Conservation (phyloP, 495 filamentous ascomycete genomes). For the Daldinia loculata region DNA sequence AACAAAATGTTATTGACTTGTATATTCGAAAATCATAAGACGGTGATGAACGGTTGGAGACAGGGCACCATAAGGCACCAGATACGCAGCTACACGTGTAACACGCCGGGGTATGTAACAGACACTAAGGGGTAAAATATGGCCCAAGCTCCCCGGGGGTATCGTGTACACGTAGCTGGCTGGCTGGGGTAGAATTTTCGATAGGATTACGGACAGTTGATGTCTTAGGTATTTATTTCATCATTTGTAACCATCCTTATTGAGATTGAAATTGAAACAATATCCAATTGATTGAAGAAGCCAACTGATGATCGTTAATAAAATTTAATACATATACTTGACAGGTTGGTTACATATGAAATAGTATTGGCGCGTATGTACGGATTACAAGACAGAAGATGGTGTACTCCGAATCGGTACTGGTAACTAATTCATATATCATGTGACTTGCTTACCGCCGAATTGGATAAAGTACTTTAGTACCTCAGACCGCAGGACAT, state of each 20-base stretch:
- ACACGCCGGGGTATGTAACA: slow-evolving; percentile 11
- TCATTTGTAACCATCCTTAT: neutral
- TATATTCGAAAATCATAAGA: slow-evolving; percentile 1
- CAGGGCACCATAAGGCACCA: slow-evolving; percentile 8
- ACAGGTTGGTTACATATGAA: neutral
- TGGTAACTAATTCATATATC: neutral
- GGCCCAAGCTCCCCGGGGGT: neutral
- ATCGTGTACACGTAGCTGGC: slow-evolving; percentile 4
- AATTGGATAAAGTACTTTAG: neutral
- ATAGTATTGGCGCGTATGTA: neutral
- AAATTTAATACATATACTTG: neutral
- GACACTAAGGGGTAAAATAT: slow-evolving; percentile 5
- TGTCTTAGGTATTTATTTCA: neutral
- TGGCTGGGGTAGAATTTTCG: neutral
- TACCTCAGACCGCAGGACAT: neutral
- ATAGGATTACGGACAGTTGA: neutral
- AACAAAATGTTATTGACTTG: neutral
- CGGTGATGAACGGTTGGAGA: slow-evolving; percentile 1
- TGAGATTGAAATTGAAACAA: neutral
- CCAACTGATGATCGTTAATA: neutral
- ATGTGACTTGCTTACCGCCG: neutral
- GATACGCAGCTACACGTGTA: slow-evolving; percentile 36
- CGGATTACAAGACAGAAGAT: too few relatives aligned
- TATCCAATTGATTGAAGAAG: neutral
- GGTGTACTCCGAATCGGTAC: neutral